Base-by-base conservation (phyloP, 2,329 filamentous ascomycete species). In the Paracoccidioides brasiliensis region DNA sequence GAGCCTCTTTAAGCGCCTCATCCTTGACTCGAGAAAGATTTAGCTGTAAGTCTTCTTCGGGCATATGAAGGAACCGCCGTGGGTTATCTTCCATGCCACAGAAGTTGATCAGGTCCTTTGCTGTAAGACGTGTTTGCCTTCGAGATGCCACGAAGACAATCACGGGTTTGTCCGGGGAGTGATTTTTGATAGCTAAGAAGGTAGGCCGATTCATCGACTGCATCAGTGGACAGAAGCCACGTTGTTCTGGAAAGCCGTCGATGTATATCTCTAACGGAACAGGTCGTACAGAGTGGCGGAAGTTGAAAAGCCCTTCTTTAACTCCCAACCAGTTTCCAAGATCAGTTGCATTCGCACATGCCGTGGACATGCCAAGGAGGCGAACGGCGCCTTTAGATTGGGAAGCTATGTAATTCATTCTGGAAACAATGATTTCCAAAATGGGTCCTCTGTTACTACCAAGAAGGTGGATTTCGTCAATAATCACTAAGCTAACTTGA, bases 81-180 rank as follows among this genome's bases (percentile, higher is more conserved):
- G 93, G 93, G 63, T 98, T 93, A 65, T 98, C 93, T 68, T 98
- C 93, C 88, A 98, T 95, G 46, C 93, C 93, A 66, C 93, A 98
- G 63, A 90, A 88, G 66, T 96, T 97, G 72, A 98, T 96, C 38
- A 98, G 75, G 64, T 98, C 94, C 66, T 94, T 93, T 32, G 93
- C 93, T 1, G 93, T 98, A 43, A 98, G 77, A 40, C 93, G 85
- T 0, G 93, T 98, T 74, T 98, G 93, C 64, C 93, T 80, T 65
- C 94, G 85, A 15, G 93, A 98, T 3, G 93, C 90, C 5, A 98
- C 93, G 64, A 98, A 98, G 0, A 98, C 93, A 68, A 98, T 98
- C 7, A 97, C 93, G 0, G 93, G 93, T 70, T 98, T 97, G 54
- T 90, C 85, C 0, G 94, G 93, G 44, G 90, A 96, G 71, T 98